A percentile compares a stretch with the other conserved stretches of the same genome.
Conservation (phyloP, 176 grass and related monocot species). For the Themeda triandra region DNA sequence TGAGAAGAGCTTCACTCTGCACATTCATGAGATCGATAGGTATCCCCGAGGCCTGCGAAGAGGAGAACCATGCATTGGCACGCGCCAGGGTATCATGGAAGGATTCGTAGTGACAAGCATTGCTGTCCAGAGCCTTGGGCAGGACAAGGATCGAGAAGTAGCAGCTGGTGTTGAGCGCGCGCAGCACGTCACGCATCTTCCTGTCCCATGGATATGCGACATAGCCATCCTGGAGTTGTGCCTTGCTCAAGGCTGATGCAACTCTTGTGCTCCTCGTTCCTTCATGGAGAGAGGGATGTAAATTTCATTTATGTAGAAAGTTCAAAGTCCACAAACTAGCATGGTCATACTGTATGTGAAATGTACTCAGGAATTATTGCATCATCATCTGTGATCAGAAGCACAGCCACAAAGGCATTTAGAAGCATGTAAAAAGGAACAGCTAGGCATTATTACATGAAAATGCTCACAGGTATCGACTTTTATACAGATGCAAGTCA, state of each 20-base stretch:
- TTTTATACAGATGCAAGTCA: not conserved
- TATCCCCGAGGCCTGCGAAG: constrained; percentile 46
- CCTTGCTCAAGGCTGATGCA: constrained; percentile 61
- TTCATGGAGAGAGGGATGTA: constrained; percentile 1
- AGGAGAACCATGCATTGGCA: constrained; percentile 64
- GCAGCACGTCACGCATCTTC: constrained; percentile 49
- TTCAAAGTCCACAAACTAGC: not conserved
- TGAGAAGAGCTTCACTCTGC: constrained; percentile 79
- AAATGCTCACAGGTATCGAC: not conserved
- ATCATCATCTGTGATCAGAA: not conserved
- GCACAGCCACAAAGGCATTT: not conserved
- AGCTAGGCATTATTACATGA: not conserved
- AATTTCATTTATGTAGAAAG: not conserved
- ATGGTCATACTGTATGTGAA: not conserved
- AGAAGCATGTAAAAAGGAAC: not conserved
- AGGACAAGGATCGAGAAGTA: constrained; percentile 72
- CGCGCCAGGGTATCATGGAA: constrained; percentile 63
- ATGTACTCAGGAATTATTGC: not conserved
- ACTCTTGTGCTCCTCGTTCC: constrained; percentile 63
- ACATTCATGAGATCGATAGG: constrained; percentile 62
- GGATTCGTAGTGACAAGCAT: constrained; percentile 48
- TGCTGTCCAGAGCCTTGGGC: constrained; percentile 52
- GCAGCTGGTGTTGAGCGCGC: constrained; percentile 32
- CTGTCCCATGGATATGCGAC: constrained; percentile 68
- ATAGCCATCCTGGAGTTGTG: constrained; percentile 73